Base-by-base conservation (phyloP, 2,329 filamentous ascomycete genomes). In the Aspergillus clavatus region DNA sequence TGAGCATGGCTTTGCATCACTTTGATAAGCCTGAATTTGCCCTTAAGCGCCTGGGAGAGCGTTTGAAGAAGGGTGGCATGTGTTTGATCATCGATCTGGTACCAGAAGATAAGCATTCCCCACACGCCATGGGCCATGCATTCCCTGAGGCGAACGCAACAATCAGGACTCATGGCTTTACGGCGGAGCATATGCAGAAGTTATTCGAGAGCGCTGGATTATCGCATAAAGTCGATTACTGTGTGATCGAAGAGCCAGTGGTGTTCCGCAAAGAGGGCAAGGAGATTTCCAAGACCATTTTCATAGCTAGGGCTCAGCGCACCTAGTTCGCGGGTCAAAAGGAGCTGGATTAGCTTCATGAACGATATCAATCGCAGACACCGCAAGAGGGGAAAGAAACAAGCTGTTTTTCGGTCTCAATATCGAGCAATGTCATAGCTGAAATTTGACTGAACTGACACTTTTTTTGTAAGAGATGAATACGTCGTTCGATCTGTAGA, bases 51-150 rank as follows among this genome's bases (percentile, higher is more conserved):
- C 68, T 90, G 27, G 79, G 74, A 3, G 72, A 79, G 58, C 76
- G 85, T 7, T 69, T 90, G 47, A 77, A 75, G 51, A 76, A 77
- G 2, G 84, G 83, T 3, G 86, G 86, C 8, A 78, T 82, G 1
- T 69, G 87, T 36, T 68, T 87, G 39, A 78, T 89, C 43, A 69
- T 84, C 37, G 86, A 89, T 59, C 83, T 89, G 48, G 58, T 85
- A 14, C 72, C 80, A 7, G 79, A 84, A 53, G 72, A 54, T 27
- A 44, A 53, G 18, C 47, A 55, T 40, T 51, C 44, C 7, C 45
- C 58, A 28, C 41, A 55, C 22, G 39, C 45, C 18, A 39, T 48
- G 29, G 40, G 52, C 18, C 45, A 54, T 14, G 46, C 56, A 4
- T 52, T 58, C 21, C 61, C 63, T 23, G 57, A 72, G 5, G 71